These are phyloP conservation scores for Salix exigua DNA, from an alignment of 345 rosid species.

Conservation along the genomic window DNA sequence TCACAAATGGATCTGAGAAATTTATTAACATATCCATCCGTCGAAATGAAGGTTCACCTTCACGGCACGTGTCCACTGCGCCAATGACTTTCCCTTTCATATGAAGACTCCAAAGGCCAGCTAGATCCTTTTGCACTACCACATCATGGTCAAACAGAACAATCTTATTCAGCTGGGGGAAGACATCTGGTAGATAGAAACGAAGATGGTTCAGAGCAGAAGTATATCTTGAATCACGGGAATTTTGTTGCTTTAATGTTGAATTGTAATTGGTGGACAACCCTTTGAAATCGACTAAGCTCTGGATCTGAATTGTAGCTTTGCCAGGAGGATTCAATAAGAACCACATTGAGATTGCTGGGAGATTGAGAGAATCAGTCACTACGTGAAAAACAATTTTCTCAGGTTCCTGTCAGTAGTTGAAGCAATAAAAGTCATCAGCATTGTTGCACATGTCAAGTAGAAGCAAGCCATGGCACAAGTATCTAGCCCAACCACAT, in stretches of 20 bases:
- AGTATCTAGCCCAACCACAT: not conserved
- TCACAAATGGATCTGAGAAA: conserved; percentile 29
- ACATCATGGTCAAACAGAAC: conserved; percentile 33
- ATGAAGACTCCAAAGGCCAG: conserved; percentile 22
- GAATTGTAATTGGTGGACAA: conserved; percentile 18
- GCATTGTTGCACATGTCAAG: not conserved
- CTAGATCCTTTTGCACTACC: conserved; percentile 22
- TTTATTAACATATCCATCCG: conserved; percentile 24
- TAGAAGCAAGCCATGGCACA: not conserved
- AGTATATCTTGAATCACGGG: conserved; percentile 25
- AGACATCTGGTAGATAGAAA: conserved; percentile 30
- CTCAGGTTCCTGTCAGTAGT: conserved; percentile 24
- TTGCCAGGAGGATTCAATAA: conserved; percentile 25
- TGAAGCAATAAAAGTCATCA: conserved; percentile 13
- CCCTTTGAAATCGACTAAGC: conserved; percentile 19
- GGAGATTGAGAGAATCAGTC: conserved; percentile 29
- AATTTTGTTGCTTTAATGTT: conserved; percentile 48
- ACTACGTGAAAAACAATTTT: conserved; percentile 27
- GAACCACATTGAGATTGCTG: conserved; percentile 34
- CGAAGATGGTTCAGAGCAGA: conserved; percentile 28
- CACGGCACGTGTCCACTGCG: conserved; percentile 31
- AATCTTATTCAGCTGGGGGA: conserved; percentile 24
- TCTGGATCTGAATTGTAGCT: conserved; percentile 25
- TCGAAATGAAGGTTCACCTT: conserved; percentile 33
- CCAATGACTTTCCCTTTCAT: conserved; percentile 29